Percentiles rank a stretch among this genome's conserved stretches.
phyloP scores from a whole-genome alignment of 768 basidiomycete species.

The Pulveroboletus sp. region DNA sequence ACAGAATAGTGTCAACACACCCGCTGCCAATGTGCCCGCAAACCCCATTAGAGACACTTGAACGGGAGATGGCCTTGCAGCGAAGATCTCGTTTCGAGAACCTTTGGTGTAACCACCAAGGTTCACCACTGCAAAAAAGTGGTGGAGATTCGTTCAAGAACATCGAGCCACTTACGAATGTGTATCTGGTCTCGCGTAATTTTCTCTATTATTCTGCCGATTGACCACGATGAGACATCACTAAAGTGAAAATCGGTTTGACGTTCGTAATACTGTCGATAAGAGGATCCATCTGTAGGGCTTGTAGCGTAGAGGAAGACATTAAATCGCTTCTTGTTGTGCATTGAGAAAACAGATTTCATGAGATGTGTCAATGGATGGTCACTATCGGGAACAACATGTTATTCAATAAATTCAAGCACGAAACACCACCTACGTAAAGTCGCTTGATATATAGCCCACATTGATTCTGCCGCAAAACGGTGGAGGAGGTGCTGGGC shows the following conservation, averaged over 20 bases:
- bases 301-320: conserved; percentile 49
- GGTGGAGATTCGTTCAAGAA: not conserved
- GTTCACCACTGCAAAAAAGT: conserved; percentile 37
- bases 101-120: conserved; percentile 53
- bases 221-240: conserved; percentile 41
- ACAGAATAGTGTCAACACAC: conserved; percentile 15
- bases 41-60: conserved; percentile 52
- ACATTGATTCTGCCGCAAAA: conserved; percentile 39
- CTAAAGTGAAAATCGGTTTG: conserved; percentile 36
- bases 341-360: conserved; percentile 47
- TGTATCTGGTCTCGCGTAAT: conserved; percentile 45
- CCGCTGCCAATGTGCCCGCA: conserved; percentile 45
- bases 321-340: conserved; percentile 38
- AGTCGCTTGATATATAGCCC: conserved; percentile 49
- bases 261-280: conserved; percentile 42
- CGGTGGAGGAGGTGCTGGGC: conserved; percentile 44
- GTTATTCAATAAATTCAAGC: not conserved
- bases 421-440: conserved; percentile 35
- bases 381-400: conserved; percentile 31
- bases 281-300: conserved; percentile 43
- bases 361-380: conserved; percentile 53
- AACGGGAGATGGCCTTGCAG: conserved; percentile 45
- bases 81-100: conserved; percentile 50
- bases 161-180: conserved; percentile 33
- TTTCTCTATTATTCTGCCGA: conserved; percentile 35